These are phyloP conservation scores for Triangularia verruculosa DNA, from an alignment of 2,329 filamentous ascomycete species.

Conservation along the genomic window DNA sequence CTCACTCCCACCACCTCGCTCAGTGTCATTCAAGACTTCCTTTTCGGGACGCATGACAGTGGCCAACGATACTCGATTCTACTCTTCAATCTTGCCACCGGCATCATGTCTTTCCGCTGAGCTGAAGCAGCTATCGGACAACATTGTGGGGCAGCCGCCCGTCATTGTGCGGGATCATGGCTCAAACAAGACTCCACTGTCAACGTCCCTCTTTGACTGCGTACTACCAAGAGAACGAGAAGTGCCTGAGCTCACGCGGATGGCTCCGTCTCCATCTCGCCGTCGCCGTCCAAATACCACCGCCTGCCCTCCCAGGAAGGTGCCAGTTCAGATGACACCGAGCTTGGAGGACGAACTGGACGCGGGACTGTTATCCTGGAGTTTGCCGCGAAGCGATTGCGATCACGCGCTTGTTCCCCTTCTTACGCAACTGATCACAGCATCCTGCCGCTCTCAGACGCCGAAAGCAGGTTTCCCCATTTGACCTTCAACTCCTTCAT, in stretches of 20 bases:
- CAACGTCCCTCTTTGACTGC: neutral
- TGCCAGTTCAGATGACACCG: neutral
- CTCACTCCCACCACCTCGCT: neutral
- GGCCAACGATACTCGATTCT: constrained; percentile 7
- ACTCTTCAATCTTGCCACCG: constrained; percentile 1
- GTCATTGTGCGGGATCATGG: neutral
- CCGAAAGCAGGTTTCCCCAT: constrained; percentile 1
- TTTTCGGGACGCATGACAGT: constrained; percentile 3
- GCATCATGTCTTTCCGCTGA: neutral
- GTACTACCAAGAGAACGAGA: neutral
- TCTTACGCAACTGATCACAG: constrained; percentile 2
- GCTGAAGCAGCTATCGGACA: neutral
- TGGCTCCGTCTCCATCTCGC: neutral
- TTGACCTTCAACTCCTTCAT: constrained; percentile 9
- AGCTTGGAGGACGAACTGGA: neutral
- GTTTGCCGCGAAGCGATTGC: constrained; percentile 2
- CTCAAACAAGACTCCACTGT: neutral
- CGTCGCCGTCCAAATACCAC: neutral
- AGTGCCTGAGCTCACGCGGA: neutral
- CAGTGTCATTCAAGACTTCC: neutral
- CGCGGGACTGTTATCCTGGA: neutral
- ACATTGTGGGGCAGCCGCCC: neutral
- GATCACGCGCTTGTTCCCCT: constrained; percentile 14
- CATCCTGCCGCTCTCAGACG: constrained; percentile 10
- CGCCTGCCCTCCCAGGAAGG: neutral